phyloP scores from a whole-genome alignment of 495 filamentous ascomycete species.

The Sabuloglossum arenarium region DNA sequence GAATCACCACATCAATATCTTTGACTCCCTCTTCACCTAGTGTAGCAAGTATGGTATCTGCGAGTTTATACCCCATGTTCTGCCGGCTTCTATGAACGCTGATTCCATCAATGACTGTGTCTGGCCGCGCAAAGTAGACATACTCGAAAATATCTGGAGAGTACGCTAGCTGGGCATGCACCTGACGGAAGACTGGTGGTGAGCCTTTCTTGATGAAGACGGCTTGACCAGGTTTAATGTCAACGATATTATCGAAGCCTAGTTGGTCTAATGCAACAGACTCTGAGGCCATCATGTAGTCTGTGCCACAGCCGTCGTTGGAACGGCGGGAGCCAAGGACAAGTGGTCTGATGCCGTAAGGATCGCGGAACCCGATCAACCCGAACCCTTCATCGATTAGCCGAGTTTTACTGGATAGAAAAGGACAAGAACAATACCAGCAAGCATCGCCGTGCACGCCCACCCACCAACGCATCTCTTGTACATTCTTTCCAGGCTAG shows the following conservation, averaged over 20 bases:
- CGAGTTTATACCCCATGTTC: slow-evolving; percentile 81
- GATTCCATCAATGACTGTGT: slow-evolving; percentile 84
- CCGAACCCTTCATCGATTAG: slow-evolving; percentile 40
- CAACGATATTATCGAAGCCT: slow-evolving; percentile 59
- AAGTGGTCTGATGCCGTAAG: slow-evolving; percentile 77
- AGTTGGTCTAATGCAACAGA: slow-evolving; percentile 78
- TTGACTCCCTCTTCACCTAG: slow-evolving; percentile 56
- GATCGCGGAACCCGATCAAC: slow-evolving; percentile 74
- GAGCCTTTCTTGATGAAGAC: slow-evolving; percentile 81
- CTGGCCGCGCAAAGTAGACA: slow-evolving; percentile 70
- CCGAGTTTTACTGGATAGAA: neutral
- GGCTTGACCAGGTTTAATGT: slow-evolving; percentile 80
- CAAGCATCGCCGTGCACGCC: slow-evolving; percentile 82
- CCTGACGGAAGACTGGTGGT: slow-evolving; percentile 55
- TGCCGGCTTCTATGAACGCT: slow-evolving; percentile 73
- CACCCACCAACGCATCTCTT: slow-evolving; percentile 62
- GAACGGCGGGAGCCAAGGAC: slow-evolving; percentile 59
- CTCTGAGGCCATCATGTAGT: slow-evolving; percentile 98
- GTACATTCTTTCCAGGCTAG: slow-evolving; percentile 53
- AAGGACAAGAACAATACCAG: slow-evolving; percentile 26
- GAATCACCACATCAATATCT: slow-evolving; percentile 81
- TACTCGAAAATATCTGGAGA: slow-evolving; percentile 93
- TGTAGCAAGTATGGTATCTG: slow-evolving; percentile 49
- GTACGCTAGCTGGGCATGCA: slow-evolving; percentile 48
- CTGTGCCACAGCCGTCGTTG: slow-evolving; percentile 41